Conservation (phyloP, 352 stramenopile species). For the Achlya hypogyna region DNA sequence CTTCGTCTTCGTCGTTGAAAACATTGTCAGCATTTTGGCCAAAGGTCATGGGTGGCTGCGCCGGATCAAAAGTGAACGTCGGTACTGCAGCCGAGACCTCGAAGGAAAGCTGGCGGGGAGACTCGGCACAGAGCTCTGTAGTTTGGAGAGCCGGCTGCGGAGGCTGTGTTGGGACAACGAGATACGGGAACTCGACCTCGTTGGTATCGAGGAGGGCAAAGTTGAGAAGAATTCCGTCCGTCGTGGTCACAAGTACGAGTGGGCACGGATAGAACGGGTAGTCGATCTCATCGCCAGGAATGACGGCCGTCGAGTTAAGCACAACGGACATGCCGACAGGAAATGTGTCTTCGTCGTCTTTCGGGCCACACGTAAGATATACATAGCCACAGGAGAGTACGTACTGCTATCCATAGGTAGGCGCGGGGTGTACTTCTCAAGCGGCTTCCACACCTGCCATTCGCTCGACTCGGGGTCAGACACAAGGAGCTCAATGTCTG, state of each 20-base stretch:
- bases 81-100: no score
- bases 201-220: constrained; percentile 63
- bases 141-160: no score
- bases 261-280: constrained; percentile 32
- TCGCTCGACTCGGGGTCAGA: constrained; percentile 43
- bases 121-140: no score
- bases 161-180: not conserved
- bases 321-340: constrained; percentile 46
- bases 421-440: constrained; percentile 63
- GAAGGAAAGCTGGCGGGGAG: no score
- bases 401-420: constrained; percentile 46
- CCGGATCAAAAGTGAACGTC: no score
- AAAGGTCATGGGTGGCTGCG: no score
- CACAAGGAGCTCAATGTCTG: constrained; percentile 67
- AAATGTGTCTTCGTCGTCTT: constrained; percentile 56
- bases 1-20: no score
- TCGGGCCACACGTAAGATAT: not conserved
- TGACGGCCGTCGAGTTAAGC: constrained; percentile 38
- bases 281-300: constrained; percentile 42
- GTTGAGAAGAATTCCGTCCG: constrained; percentile 50
- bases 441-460: constrained; percentile 65
- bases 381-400: not conserved
- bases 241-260: constrained; percentile 49
- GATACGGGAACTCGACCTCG: constrained; percentile 29
- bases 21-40: no score